Conservation (phyloP, 2,329 filamentous ascomycete species). For the Aspergillus tubingensis region DNA sequence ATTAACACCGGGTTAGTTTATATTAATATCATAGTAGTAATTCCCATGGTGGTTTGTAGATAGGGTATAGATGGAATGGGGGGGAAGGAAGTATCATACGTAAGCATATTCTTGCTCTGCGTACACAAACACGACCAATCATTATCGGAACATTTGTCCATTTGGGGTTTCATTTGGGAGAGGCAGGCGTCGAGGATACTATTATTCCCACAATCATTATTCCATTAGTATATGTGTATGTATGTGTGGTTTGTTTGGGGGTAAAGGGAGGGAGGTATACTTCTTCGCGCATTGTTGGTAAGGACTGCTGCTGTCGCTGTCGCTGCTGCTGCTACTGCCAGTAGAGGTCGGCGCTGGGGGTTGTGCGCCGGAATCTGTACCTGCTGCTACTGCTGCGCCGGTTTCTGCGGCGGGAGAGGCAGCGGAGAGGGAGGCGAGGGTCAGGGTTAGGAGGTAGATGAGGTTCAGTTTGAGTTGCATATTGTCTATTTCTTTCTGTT, state of each 20-base stretch:
- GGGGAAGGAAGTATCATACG: conserved; percentile 2
- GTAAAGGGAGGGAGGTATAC: background rate
- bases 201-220: no score
- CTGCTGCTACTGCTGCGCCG: background rate
- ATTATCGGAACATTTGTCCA: conserved; percentile 13
- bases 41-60: no score
- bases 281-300: conserved; percentile 14
- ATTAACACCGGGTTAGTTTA: no score
- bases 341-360: background rate
- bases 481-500: background rate
- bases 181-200: conserved; percentile 18
- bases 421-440: conserved; percentile 5
- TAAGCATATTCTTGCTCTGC: conserved; percentile 18
- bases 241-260: background rate
- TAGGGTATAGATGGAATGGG: no score
- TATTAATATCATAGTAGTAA: no score
- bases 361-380: no score
- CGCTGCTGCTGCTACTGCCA: conserved; percentile 1
- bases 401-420: background rate
- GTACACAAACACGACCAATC: conserved; percentile 19
- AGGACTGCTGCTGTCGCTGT: background rate
- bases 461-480: conserved; percentile 11
- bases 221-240: background rate
- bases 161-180: conserved; percentile 7
- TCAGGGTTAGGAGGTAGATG: conserved; percentile 2